Base-by-base conservation (phyloP, 192 early-diverging fungal species). In the Podila horticola region DNA sequence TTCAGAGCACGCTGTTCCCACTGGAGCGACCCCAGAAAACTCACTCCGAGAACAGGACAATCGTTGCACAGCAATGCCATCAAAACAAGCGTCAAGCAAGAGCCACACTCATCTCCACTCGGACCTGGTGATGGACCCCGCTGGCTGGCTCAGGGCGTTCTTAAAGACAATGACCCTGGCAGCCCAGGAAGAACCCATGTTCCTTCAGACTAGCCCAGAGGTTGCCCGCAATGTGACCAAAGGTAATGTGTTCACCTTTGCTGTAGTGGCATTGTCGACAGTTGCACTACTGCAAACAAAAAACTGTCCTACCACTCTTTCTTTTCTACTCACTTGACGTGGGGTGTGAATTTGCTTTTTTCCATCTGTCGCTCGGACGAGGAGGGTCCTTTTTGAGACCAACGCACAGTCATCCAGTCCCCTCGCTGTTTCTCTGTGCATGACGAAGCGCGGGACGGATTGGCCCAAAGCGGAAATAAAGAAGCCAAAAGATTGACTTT, bases 311-410 rank as follows among this genome's bases (percentile, higher is more conserved):
- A 15, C 41, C 8, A 4, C 34, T 45, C 13, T 3, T 45, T 45
- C 41, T 12, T 13, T 45, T 45, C 34, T 12, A 45, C 41, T 17
- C 15, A 13, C 0, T 45, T 17, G 13, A 15, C 1, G 33, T 15
- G 41, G 41, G 41, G 41, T 45, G 41, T 15, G 41, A 45, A 45
- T 3, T 12, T 17, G 41, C 11, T 45, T 15, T 45, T 13, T 45
- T 8, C 15, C 2, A 1, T 45, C 15, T 41, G 5, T 9, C 12
- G 4, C 41, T 45, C 41, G 41, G 15, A 45, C 41, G 22, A 24
- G 52, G n/a, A 55, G 24, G n/a, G 52, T n/a, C n/a, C 52, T n/a
- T 55, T 50, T 55, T 55, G n/a, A 55, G 41, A 45, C 41, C 12
- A 45, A 45, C 15, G 15, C 13, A 41, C 1, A 45, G 41, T 45